Evolutionary conservation across 495 filamentous ascomycete genomes (phyloP), one percentile per base, ranked within the genome.

Genomic region (Penicillium desertorum): DNA sequence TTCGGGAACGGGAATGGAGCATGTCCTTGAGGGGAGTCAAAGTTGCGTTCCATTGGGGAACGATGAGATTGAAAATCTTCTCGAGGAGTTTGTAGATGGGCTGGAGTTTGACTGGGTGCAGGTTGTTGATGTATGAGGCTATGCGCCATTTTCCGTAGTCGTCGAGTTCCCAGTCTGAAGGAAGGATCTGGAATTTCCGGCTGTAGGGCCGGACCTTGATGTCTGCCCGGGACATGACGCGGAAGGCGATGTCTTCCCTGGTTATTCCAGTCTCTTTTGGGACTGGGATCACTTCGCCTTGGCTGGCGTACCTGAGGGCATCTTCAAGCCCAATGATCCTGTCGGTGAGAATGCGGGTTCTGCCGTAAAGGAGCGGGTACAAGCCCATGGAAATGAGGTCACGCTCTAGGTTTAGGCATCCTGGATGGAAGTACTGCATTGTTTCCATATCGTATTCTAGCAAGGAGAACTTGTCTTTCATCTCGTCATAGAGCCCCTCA

Each of bases 41-140:
- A 16, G 70, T 65, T 16, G 66, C 48, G 34, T 77, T 70, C 67
- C 72, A 79, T n/a, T 75, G 68, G 0, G 71, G 75, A 36, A 76
- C 63, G 5, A 79, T 47, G 22, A 66, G 64, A 16, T 73, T 72
- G 44, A 80, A 73, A 2, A 73, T 37, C 7, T 73, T 60, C 51
- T 84, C 79, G n/a, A 78, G 71, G 22, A 73, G 42, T 3, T 46
- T 43, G 58, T 79, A 79, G n/a, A 76, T 49, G 2, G 67, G 45
- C 17, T 54, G 46, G 36, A 76, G 56, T 19, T 64, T 65, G 12
- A 54, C 44, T 0, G 79, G 81, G 54, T 78, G 81, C 36, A 79
- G 71, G 55, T 76, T 77, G 60, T 76, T 78, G 64, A 78, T 78
- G 61, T 79, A 84, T 56, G 62, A 75, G 6, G 62, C 61, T 49